Conservation (phyloP, 345 rosid genomes). For the Lenwebbia sp. region DNA sequence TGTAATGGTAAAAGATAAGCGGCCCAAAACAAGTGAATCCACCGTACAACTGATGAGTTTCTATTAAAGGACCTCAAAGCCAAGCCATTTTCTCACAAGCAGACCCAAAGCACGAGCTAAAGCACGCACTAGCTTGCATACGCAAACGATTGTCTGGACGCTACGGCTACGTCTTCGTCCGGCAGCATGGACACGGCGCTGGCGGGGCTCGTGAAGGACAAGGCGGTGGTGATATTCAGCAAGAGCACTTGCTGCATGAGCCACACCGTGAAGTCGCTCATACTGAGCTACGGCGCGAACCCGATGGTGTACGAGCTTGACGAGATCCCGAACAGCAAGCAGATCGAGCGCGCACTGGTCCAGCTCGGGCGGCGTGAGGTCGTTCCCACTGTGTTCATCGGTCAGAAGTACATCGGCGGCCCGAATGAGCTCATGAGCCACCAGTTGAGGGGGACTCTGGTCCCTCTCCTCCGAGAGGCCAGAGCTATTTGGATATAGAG, state of each 20-base stretch:
- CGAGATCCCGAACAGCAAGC: constrained; percentile 38
- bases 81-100: not conserved
- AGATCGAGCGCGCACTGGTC: constrained; percentile 43
- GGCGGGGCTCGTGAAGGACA: constrained; percentile 39
- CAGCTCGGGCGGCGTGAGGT: constrained; percentile 52
- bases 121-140: not conserved
- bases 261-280: constrained; percentile 51
- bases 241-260: constrained; percentile 71
- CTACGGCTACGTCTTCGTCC: not conserved
- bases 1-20: not conserved
- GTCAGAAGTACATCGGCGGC: constrained; percentile 61
- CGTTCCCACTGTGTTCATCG: constrained; percentile 82
- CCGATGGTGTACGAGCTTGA: constrained; percentile 68
- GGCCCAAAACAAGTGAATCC: not conserved
- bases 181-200: constrained; percentile 25
- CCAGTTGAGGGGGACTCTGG: constrained; percentile 57
- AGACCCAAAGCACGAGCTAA: not conserved
- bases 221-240: constrained; percentile 86
- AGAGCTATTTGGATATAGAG: constrained; percentile 80
- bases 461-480: constrained; percentile 51
- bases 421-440: constrained; percentile 66
- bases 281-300: constrained; percentile 65
- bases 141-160: not conserved
- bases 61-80: not conserved
- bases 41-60: not conserved